Conservation (phyloP, 2,329 filamentous ascomycete genomes). For the Xylariaceae sp. region DNA sequence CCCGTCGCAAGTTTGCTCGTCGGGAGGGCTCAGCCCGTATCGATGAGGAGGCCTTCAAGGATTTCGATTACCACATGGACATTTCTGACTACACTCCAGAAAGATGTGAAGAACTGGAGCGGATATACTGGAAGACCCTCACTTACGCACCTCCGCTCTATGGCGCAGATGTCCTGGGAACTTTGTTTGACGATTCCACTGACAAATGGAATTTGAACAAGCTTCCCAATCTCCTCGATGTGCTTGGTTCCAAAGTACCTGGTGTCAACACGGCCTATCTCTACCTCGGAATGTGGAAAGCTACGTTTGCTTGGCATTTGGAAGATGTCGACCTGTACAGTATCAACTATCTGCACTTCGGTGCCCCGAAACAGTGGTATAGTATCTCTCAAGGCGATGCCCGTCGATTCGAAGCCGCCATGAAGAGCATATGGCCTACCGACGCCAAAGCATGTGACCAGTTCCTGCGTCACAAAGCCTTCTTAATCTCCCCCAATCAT, state of each 20-base stretch:
- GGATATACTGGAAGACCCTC: conserved; percentile 94
- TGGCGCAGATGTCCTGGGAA: conserved; percentile 93
- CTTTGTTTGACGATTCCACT: conserved; percentile 82
- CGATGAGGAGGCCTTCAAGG: conserved; percentile 85
- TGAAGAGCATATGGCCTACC: conserved; percentile 91
- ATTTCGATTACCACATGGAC: conserved; percentile 87
- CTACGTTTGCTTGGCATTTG: conserved; percentile 97
- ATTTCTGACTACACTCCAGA: conserved; percentile 86
- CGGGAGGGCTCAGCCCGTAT: conserved; percentile 73
- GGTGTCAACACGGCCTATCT: conserved; percentile 98
- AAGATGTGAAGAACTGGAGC: conserved; percentile 89
- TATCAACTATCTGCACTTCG: conserved; percentile 99
- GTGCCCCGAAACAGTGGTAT: conserved; percentile 98
- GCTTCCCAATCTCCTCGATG: conserved; percentile 86
- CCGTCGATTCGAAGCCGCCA: conserved; percentile 85
- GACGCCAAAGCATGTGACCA: conserved; percentile 95
- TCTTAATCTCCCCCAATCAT: conserved; percentile 87
- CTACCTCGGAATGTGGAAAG: conserved; percentile 99
- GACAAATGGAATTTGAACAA: conserved; percentile 93
- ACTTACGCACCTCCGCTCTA: conserved; percentile 95
- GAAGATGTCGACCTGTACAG: conserved; percentile 99
- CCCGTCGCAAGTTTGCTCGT: conserved; percentile 80
- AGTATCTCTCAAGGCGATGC: conserved; percentile 96
- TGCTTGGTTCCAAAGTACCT: conserved; percentile 90
- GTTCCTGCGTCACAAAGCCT: conserved; percentile 95